Evolutionary conservation across 2,329 filamentous ascomycete genomes (phyloP).

Genomic region (Aureobasidium mangrovei): DNA sequence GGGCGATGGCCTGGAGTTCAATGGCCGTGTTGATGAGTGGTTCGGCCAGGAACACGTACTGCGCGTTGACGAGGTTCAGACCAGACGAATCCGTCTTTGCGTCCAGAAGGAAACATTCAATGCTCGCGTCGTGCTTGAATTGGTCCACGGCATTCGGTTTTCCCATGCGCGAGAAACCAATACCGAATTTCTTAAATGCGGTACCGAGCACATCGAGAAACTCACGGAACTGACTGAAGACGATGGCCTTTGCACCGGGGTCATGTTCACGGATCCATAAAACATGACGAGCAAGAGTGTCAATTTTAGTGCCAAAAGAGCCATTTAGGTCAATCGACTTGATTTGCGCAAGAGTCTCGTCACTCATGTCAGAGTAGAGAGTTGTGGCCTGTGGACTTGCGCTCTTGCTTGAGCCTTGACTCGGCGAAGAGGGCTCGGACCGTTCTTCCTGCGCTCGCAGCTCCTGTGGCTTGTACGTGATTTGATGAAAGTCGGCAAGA

Average conservation of each 20-base stretch:
- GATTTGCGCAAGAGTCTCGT: constrained; percentile 65
- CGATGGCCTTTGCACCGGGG: constrained; percentile 78
- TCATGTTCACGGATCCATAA: constrained; percentile 78
- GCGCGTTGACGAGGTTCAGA: constrained; percentile 85
- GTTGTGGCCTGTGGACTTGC: constrained; percentile 22
- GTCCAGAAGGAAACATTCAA: constrained; percentile 82
- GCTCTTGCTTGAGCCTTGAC: constrained; percentile 15
- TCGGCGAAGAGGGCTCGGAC: constrained; percentile 27
- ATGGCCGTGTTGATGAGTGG: constrained; percentile 88
- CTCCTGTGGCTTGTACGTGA: constrained; percentile 69
- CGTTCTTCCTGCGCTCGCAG: constrained; percentile 57
- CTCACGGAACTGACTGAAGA: constrained; percentile 86
- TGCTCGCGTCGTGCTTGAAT: constrained; percentile 65
- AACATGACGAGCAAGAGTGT: constrained; percentile 64
- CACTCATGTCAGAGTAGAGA: constrained; percentile 73
- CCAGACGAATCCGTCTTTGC: constrained; percentile 83
- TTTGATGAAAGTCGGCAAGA: constrained; percentile 66
- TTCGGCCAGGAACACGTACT: constrained; percentile 89
- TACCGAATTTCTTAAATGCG: constrained; percentile 63
- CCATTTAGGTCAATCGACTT: constrained; percentile 65
- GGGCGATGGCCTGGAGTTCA: constrained; percentile 88
- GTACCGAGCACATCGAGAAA: constrained; percentile 66
- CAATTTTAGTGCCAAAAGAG: constrained; percentile 84
- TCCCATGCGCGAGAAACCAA: constrained; percentile 65
- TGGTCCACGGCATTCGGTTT: constrained; percentile 57